Conservation (phyloP, 208 protist genomes). For the Leishmania major region DNA sequence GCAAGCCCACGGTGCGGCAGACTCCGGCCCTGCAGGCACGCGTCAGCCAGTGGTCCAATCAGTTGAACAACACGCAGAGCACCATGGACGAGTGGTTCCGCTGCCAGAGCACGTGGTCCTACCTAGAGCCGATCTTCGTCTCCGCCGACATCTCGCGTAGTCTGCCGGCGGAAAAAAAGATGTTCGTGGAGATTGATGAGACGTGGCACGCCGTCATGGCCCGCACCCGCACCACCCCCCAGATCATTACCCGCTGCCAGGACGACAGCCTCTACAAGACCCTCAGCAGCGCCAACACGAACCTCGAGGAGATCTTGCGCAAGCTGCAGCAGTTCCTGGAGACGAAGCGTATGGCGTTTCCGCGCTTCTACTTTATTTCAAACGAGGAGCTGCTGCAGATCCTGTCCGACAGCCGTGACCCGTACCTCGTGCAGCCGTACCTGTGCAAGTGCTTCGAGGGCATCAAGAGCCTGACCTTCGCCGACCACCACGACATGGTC, state of each 20-base stretch:
- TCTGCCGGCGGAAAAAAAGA: conserved; percentile 95
- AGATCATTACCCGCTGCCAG: conserved; percentile 88
- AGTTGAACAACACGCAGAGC: conserved; percentile 93
- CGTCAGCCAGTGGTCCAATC: conserved; percentile 92
- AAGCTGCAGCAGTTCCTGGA: conserved; percentile 98
- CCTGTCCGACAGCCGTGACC: conserved; percentile 95
- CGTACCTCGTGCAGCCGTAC: conserved; percentile 95
- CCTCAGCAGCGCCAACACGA: conserved; percentile 92
- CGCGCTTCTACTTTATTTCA: conserved; percentile 98
- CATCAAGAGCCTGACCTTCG: conserved; percentile 93
- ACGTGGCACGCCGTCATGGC: conserved; percentile 95
- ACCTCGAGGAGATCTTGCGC: conserved; percentile 96
- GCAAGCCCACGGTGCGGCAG: conserved; percentile 92
- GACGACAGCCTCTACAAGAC: conserved; percentile 93
- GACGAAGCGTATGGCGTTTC: conserved; percentile 97
- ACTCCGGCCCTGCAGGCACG: conserved; percentile 88
- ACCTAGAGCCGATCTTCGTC: conserved; percentile 97
- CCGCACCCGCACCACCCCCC: conserved; percentile 76
- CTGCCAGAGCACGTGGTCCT: conserved; percentile 96
- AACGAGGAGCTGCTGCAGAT: conserved; percentile 97
- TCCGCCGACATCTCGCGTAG: conserved; percentile 96
- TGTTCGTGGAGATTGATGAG: conserved; percentile 94
- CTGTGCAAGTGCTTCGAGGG: conserved; percentile 97
- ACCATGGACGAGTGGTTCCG: conserved; percentile 97
- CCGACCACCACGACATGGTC: conserved; percentile 90